Evolutionary conservation across 2,329 filamentous ascomycete species (phyloP), one percentile per base, ranked within the genome.

Genomic region (Daldinia eschscholtzii): DNA sequence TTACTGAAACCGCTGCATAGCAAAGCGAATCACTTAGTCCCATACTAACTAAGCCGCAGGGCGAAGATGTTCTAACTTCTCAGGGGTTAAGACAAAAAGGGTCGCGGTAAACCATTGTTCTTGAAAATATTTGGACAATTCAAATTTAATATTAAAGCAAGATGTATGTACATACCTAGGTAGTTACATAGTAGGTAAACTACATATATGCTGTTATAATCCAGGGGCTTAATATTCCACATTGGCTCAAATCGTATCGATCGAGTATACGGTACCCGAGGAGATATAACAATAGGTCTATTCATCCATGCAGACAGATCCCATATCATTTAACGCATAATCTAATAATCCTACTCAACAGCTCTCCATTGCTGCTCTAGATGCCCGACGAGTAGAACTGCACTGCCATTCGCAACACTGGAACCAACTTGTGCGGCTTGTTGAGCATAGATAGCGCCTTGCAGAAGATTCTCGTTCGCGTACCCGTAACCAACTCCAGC

Each of bases 351-450:
- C 60, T 67, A 80, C 67, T 81, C 81, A 53, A 80, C 79, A 53
- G 76, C 73, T 61, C 70, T 78, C 80, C 80, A 81, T 42, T 74
- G 65, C 59, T 74, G 67, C 68, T 81, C 79, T 53, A 82, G 57
- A 65, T 76, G 65, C 6, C 59, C 64, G n/a, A 80, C 62, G 39
- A 74, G 59, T 37, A 63, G 66, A 68, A 7, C 61, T 68, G 26
- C 23, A 5, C 52, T 55, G 9, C 52, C 52, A 23, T 30, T 37
- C 33, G 30, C 33, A 6, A 23, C 52, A 37, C 55, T 69, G 0
- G 67, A 57, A 50, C 61, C 64, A 9, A 75, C 56, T 20, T 73
- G 73, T 42, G 64, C 68, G 3, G 76, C 70, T 71, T 80, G 75
- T n/a, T 76, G 70, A 15, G 76, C 76, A 35, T 78, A 78, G 56